These are phyloP conservation scores for Penicillium sp. DNA, from an alignment of 2,329 filamentous ascomycete genomes.

Conservation along the genomic window DNA sequence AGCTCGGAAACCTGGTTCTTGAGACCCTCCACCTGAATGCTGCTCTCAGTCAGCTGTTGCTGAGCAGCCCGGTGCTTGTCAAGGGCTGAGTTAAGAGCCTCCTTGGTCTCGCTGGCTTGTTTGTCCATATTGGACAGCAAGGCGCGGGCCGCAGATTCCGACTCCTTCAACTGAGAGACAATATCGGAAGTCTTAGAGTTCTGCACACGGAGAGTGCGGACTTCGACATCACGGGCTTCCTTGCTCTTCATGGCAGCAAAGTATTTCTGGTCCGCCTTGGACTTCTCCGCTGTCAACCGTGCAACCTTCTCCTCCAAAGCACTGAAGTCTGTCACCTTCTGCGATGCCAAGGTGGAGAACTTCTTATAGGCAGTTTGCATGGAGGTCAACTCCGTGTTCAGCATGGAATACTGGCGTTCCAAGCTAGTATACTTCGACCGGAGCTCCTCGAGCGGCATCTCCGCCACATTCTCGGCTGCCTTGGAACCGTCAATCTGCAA, in stretches of 20 bases:
- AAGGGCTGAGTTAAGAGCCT: slow-evolving; percentile 69
- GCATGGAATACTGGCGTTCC: slow-evolving; percentile 74
- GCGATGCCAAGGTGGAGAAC: slow-evolving; percentile 76
- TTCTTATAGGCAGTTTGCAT: slow-evolving; percentile 92
- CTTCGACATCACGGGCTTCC: slow-evolving; percentile 78
- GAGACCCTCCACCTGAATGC: slow-evolving; percentile 67
- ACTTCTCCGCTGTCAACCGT: slow-evolving; percentile 79
- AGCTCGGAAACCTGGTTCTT: slow-evolving; percentile 75
- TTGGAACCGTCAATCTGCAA: slow-evolving; percentile 53
- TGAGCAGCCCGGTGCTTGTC: slow-evolving; percentile 75
- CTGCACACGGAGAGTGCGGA: slow-evolving; percentile 74
- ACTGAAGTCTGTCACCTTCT: slow-evolving; percentile 77
- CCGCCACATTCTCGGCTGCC: slow-evolving; percentile 51
- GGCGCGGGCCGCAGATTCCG: slow-evolving; percentile 72
- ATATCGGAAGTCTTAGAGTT: slow-evolving; percentile 91
- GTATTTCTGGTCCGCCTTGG: slow-evolving; percentile 96
- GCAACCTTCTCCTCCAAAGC: slow-evolving; percentile 74
- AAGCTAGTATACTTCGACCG: slow-evolving; percentile 70
- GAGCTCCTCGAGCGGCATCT: slow-evolving; percentile 67
- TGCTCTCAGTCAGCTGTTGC: slow-evolving; percentile 66
- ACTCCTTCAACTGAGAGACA: slow-evolving; percentile 87
- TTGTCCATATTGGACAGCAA: slow-evolving; percentile 85
- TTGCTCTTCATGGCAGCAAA: slow-evolving; percentile 94
- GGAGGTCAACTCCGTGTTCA: slow-evolving; percentile 82
- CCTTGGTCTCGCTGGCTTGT: slow-evolving; percentile 78